Evolutionary conservation across 2,329 filamentous ascomycete species (phyloP), one percentile per base, ranked within the genome.

Genomic region (Xylariales sp.): DNA sequence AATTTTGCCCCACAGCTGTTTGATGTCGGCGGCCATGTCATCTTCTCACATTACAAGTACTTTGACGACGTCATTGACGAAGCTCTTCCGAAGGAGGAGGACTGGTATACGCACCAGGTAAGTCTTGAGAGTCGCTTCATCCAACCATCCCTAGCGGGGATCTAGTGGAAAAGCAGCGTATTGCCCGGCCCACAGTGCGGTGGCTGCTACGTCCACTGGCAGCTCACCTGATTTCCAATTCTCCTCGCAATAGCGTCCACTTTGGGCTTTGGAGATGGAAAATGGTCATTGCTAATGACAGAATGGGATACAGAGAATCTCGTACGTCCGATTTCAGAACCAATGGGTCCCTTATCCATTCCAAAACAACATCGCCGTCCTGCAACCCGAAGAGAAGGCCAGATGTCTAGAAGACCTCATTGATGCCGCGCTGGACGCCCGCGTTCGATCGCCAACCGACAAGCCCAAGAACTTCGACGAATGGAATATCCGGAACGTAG

Each of bases 31-130:
- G 90, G 90, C 57, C 90, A 96, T 70, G 90, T 96, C 70, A 96
- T 96, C 73, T 96, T 96, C 80, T 96, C 90, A 56, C 90, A 96
- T 80, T 98, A 97, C 84, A 96, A 96, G 75, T 98, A 98, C 81
- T 98, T 98, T 66, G 93, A 98, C 71, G 93, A 98, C 75, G 94
- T 87, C 74, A 84, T 98, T 63, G 80, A 97, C 65, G 91, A 98
- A 76, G 93, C 93, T 39, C 82, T 98, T 28, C 93, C 93, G 58
- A 88, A 88, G 61, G 81, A 88, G 45, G 84, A 88, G 45, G 93
- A 98, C 73, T 98, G 93, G 93, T 97, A 86, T 71, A 88, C 82
- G 51, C 93, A 98, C 76, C 86, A 98, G n/a, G n/a, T n/a, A n/a
- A n/a, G n/a, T n/a, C n/a, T n/a, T n/a, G n/a, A n/a, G n/a, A n/a